A percentile compares a stretch with the other conserved stretches of the same genome.
Conservation (phyloP, 1,284 basidiomycete species). For the Ceratobasidium sp. region DNA sequence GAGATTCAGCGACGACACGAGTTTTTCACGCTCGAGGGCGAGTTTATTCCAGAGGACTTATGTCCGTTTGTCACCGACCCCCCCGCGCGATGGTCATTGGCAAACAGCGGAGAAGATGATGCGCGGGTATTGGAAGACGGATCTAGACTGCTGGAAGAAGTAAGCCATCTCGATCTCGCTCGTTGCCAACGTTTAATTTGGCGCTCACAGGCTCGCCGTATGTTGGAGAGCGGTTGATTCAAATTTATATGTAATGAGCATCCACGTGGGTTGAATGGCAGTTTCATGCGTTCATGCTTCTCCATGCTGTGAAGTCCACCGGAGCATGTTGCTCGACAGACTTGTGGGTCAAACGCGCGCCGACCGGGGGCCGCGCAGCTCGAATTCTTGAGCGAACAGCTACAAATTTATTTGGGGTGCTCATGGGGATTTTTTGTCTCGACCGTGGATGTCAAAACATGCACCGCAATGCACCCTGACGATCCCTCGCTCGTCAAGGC, state of each 20-base stretch:
- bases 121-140: constrained; percentile 24
- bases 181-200: neutral
- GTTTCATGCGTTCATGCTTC: too few relatives aligned
- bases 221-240: constrained; percentile 12
- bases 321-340: too few relatives aligned
- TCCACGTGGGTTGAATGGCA: too few relatives aligned
- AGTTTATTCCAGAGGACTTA: constrained; percentile 74
- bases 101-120: constrained; percentile 38
- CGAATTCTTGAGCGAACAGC: too few relatives aligned
- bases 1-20: constrained; percentile 65
- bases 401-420: too few relatives aligned
- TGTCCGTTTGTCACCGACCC: constrained; percentile 73
- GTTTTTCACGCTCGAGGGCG: constrained; percentile 74
- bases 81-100: constrained; percentile 50
- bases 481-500: too few relatives aligned
- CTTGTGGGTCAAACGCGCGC: too few relatives aligned
- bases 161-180: neutral
- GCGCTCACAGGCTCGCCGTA: constrained; percentile 18
- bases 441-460: too few relatives aligned
- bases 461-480: too few relatives aligned
- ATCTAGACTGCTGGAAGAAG: constrained; percentile 28
- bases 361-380: too few relatives aligned
- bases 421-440: too few relatives aligned
- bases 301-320: too few relatives aligned
- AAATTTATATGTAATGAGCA: neutral